Percentiles rank a stretch among this genome's conserved stretches.
phyloP scores from a whole-genome alignment of 192 early-diverging fungal species.

The Mortierella hygrophila region DNA sequence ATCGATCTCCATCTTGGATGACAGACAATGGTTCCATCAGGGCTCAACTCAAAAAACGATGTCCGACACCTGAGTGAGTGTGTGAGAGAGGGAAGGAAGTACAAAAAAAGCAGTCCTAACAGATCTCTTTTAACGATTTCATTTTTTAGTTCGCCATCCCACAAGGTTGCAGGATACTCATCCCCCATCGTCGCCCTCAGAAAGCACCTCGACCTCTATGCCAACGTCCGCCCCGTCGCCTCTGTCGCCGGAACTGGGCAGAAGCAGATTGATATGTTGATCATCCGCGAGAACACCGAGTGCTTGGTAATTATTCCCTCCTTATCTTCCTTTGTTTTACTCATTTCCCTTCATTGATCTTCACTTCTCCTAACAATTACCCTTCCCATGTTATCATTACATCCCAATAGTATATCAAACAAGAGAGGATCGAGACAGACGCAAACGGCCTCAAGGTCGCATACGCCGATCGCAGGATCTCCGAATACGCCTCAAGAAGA shows the following conservation, averaged over 20 bases:
- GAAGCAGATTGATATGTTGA: slow-evolving; percentile 93
- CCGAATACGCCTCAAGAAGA: slow-evolving; percentile 88
- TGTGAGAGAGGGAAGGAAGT: not conserved
- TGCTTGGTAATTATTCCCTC: slow-evolving; percentile 78
- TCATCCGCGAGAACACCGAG: slow-evolving; percentile 98
- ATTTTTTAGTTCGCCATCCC: slow-evolving; percentile 90
- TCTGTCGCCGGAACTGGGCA: slow-evolving; percentile 71
- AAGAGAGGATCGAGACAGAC: slow-evolving; percentile 76
- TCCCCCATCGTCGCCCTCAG: slow-evolving; percentile 97
- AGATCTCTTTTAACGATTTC: not conserved
- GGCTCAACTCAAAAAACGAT: not conserved
- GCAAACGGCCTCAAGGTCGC: slow-evolving; percentile 76
- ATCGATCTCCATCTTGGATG: slow-evolving; percentile 1
- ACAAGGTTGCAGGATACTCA: slow-evolving; percentile 98
- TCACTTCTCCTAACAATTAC: not conserved
- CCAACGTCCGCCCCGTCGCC: slow-evolving; percentile 95
- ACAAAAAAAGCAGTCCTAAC: slow-evolving; percentile 49
- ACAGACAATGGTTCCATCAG: not conserved
- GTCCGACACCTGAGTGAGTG: not conserved
- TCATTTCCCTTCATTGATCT: not conserved
- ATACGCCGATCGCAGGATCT: slow-evolving; percentile 92
- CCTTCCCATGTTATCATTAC: not conserved
- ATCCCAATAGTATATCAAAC: slow-evolving; percentile 82
- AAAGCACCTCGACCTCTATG: slow-evolving; percentile 96
- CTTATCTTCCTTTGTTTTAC: not conserved